Conservation (phyloP, 495 filamentous ascomycete genomes). For the Aspergillus sclerotioniger region DNA sequence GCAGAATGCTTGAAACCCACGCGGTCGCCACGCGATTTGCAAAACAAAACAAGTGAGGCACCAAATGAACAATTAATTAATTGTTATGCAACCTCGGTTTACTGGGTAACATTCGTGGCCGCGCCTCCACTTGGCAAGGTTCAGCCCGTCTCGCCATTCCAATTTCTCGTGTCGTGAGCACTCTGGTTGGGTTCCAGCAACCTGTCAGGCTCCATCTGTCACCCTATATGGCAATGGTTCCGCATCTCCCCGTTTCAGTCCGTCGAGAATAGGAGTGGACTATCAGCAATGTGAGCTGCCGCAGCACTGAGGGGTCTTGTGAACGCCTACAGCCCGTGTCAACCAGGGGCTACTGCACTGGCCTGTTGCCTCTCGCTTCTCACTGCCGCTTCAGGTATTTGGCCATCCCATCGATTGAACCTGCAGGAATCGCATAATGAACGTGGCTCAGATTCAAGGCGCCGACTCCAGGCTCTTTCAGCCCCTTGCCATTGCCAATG, state of each 20-base stretch:
- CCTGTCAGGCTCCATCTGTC: conserved; percentile 7
- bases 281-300: too few relatives aligned
- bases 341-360: too few relatives aligned
- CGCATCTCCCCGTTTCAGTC: background rate
- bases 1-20: too few relatives aligned
- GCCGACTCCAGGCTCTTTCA: conserved; percentile 47
- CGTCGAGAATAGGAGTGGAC: too few relatives aligned
- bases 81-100: too few relatives aligned
- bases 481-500: conserved; percentile 50
- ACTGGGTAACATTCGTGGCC: background rate
- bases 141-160: conserved; percentile 1
- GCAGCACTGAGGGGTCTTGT: too few relatives aligned
- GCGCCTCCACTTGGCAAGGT: conserved; percentile 4
- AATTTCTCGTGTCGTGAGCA: conserved; percentile 1
- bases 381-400: background rate
- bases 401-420: background rate
- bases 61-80: too few relatives aligned
- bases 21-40: too few relatives aligned
- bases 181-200: background rate
- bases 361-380: too few relatives aligned
- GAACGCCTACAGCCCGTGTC: too few relatives aligned
- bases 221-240: background rate
- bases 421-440: conserved; percentile 20
- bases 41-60: too few relatives aligned
- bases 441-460: conserved; percentile 22